Percentiles rank a stretch among this genome's conserved stretches.
These are phyloP conservation scores for Salicornia ramosissima DNA, from an alignment of 148 eudicot species.

Conservation along the genomic window DNA sequence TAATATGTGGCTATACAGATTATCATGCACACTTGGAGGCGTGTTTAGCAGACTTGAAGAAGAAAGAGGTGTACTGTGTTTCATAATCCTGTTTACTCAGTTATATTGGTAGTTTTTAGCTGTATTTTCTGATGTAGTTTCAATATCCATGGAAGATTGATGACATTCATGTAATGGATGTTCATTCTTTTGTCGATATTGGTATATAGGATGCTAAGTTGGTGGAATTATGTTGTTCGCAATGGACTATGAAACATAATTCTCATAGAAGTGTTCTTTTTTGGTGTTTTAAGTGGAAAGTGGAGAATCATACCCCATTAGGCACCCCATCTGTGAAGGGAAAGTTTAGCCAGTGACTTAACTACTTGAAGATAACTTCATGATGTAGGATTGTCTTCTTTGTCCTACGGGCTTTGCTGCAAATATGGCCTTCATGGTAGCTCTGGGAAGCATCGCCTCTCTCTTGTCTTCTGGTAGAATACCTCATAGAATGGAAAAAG, in stretches of 20 bases:
- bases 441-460: slow-evolving; percentile 74
- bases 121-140: background rate
- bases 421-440: slow-evolving; percentile 93
- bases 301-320: background rate
- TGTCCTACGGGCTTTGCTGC: slow-evolving; percentile 99
- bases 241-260: background rate
- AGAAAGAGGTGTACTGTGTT: slow-evolving; percentile 77
- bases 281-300: background rate
- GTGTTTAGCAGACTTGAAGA: slow-evolving; percentile 70
- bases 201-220: background rate
- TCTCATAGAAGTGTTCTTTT: background rate
- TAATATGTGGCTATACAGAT: slow-evolving; percentile 92
- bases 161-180: background rate
- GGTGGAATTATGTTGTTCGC: background rate
- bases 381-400: slow-evolving; percentile 93
- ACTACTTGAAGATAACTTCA: slow-evolving; percentile 23
- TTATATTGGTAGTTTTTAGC: background rate
- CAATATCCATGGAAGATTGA: background rate
- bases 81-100: slow-evolving; percentile 4
- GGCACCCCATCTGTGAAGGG: background rate
- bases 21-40: slow-evolving; percentile 74
- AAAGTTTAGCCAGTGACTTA: slow-evolving; percentile 20
- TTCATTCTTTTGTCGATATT: background rate
- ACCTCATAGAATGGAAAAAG: slow-evolving; percentile 46
- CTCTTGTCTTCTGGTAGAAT: slow-evolving; percentile 46